Base-by-base conservation (phyloP, 176 grass and related monocot genomes). In the Oryza australiensis region DNA sequence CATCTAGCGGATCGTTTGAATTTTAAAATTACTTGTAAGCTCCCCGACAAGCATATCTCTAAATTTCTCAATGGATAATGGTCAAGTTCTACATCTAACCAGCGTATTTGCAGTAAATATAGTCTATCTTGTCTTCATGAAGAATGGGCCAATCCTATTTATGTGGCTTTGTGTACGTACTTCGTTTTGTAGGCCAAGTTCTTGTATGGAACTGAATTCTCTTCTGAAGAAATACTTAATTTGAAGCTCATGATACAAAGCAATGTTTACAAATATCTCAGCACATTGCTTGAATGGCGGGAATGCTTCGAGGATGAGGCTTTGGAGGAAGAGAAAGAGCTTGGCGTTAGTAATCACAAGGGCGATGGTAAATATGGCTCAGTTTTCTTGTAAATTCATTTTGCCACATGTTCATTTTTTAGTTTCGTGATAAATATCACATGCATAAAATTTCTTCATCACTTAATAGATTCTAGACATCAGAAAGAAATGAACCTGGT, bases 211-310 rank as follows among this genome's bases (percentile, higher is more conserved):
- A 88, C 70, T 62, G 84, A 85, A 26, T 94, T 94, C 51, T 74
- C 86, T 38, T 60, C 43, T 74, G 88, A 88, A 86, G 92, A 94
- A 80, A 81, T 84, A 23, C 83, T 86, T 60, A 62, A 85, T 66
- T 84, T 91, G 46, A 94, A 94, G 74, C 70, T 94, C 18, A 91
- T 94, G 92, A 89, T 94, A 75, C 92, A 94, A 64, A 94, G 89
- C 72, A 94, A 91, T 69, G 77, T 94, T 87, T 91, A 88, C 76
- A 94, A 89, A 53, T 94, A 94, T 77, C 80, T 94, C 12, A 80
- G 92, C 40, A 81, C 88, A 30, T 83, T 94, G 71, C 88, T 94
- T 34, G 92, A 94, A 68, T 89, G 88, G 30, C 92, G 92, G 28
- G 92, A 94, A 68, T 86, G 83, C 71, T 94, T 94, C 70, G 92